Evolutionary conservation across 441 rosid species (phyloP), one percentile per base, ranked within the genome.

Genomic region (Adansonia grandidieri): DNA sequence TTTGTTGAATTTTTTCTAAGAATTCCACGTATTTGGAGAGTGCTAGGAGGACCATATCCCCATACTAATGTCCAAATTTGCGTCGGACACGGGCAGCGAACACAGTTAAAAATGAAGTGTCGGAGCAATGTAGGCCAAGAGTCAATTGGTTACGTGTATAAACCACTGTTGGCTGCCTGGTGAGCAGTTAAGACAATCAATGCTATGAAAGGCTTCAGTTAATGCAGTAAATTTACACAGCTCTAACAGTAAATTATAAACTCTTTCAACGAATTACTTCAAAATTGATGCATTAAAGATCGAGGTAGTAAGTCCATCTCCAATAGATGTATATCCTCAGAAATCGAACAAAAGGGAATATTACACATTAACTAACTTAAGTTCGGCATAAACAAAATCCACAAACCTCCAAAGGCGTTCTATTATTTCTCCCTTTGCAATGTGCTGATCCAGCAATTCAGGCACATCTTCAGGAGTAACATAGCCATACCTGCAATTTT

Each of bases 381-480:
- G 8, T 44, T 20, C 60, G 22, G 60, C n/a, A 75, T 62, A 47
- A 42, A 58, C 9, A 47, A 66, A 75, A 51, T 60, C 50, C 53
- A 86, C 86, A 81, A 10, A 95, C 99, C 99, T 96, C 93, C 91
- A 91, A 70, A 94, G 89, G 32, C 93, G 88, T 73, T 91, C 87
- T 76, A 96, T 80, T 62, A 91, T 87, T 66, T 84, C 84, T 76
- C 97, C 96, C 82, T 91, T 87, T 11, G 88, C 91, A 80, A 96
- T 89, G 82, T 96, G 98, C 90, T 89, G 88, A 80, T 92, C 97
- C 47, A 96, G 87, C 85, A 96, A 69, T 79, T 89, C 93, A 79
- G 97, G 96, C 66, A 96, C 97, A 73, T 96, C 98, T 75, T 85
- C 87, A 51, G 99, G 97, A 76, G 97, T 90, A 20, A 96, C 99